Evolutionary conservation across 1,139 yeast genomes (phyloP).

Genomic region (Pichiaceae sp.): DNA sequence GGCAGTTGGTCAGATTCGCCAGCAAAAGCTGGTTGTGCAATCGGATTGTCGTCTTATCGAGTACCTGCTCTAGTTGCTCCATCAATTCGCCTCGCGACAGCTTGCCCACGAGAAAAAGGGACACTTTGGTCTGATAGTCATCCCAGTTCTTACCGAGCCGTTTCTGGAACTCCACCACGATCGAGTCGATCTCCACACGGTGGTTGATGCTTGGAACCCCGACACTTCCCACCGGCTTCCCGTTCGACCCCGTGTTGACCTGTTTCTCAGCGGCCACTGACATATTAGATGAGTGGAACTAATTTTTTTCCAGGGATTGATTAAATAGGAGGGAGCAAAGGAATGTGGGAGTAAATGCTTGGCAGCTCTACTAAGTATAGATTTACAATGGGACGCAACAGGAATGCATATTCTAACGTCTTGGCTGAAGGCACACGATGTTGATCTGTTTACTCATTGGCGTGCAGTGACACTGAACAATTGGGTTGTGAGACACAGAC

Average conservation of each 20-base stretch:
- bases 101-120: conserved; percentile 70
- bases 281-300: too few species aligned
- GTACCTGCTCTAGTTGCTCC: conserved; percentile 41
- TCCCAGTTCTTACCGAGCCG: conserved; percentile 78
- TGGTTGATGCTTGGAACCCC: conserved; percentile 16
- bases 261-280: neutral
- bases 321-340: too few species aligned
- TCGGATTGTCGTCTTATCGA: conserved; percentile 42
- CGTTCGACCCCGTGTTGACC: neutral
- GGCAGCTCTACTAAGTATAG: too few species aligned
- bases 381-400: too few species aligned
- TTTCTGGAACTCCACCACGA: conserved; percentile 67
- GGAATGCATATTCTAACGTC: too few species aligned
- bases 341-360: too few species aligned
- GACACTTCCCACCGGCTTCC: neutral
- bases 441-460: too few species aligned
- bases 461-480: too few species aligned
- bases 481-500: too few species aligned
- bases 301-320: too few species aligned
- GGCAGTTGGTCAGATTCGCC: conserved; percentile 76
- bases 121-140: conserved; percentile 70
- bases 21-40: conserved; percentile 78
- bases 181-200: conserved; percentile 62
- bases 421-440: too few species aligned
- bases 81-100: conserved; percentile 71